Evolutionary conservation across 1,139 yeast genomes (phyloP).

Genomic region (Hyphopichia fennica): DNA sequence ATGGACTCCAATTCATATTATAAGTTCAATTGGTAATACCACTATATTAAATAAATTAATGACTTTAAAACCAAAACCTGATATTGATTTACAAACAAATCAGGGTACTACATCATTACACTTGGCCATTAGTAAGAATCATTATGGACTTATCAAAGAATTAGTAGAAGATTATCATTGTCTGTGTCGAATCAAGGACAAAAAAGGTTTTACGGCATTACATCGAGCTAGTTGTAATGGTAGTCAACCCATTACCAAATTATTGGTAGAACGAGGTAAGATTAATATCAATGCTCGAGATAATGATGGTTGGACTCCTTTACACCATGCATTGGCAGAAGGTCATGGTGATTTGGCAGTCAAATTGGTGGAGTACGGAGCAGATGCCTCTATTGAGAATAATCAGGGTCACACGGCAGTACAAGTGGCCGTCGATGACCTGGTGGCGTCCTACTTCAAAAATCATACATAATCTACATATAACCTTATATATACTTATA

Average conservation of each 20-base stretch:
- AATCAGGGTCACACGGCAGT: conserved; percentile 57
- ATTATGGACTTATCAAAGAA: conserved; percentile 49
- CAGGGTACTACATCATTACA: conserved; percentile 78
- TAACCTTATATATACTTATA: too few species aligned
- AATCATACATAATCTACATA: too few species aligned
- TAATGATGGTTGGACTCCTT: conserved; percentile 75
- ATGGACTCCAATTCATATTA: conserved; percentile 88
- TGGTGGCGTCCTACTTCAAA: conserved; percentile 28
- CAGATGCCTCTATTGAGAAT: conserved; percentile 53
- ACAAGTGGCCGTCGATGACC: conserved; percentile 63
- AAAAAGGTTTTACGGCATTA: conserved; percentile 62
- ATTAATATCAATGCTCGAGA: conserved; percentile 73
- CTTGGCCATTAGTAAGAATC: conserved; percentile 71
- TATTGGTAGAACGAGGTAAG: conserved; percentile 51
- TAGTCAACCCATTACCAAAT: conserved; percentile 50
- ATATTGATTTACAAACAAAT: conserved; percentile 50
- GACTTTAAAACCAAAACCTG: conserved; percentile 29
- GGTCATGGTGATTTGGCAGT: conserved; percentile 83
- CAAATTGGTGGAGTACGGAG: conserved; percentile 62
- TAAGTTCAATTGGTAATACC: conserved; percentile 69
- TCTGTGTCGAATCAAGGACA: conserved; percentile 65
- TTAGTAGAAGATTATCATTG: conserved; percentile 56
- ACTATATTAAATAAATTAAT: conserved; percentile 46
- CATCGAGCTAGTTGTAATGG: conserved; percentile 89
- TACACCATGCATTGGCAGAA: conserved; percentile 91